Base-by-base conservation (phyloP, 306 rosid species). In the Rosa chinensis region DNA sequence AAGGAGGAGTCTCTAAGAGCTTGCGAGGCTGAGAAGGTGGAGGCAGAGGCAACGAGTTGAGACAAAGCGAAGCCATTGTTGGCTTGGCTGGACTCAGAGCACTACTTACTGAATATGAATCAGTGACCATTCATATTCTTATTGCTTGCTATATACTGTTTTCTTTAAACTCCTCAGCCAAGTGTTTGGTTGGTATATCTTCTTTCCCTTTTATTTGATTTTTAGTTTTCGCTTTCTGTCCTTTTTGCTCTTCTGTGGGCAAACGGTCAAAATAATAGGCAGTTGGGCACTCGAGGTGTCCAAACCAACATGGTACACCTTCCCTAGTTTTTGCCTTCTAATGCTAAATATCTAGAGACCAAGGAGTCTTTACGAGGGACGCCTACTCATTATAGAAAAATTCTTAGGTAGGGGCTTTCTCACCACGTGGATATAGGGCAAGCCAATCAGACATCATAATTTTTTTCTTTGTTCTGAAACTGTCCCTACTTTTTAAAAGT, bases 11-110 rank as follows among this genome's bases (percentile, higher is more conserved):
- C 58, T 84, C 82, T 20, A 76, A 68, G 67, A 85, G 85, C 5
- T 84, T 90, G 77, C 87, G 92, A 82, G 90, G 79, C 39, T 82
- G 93, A 73, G 89, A 86, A 81, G 92, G 77, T 4, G 90, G 85
- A 8, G 88, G 84, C 6, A 88, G 67, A 59, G 93, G 85, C 56
- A 86, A 75, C 11, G 93, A 88, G 79, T 88, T 89, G 52, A 94
- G 74, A 74, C 90, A 92, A 14, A 91, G 82, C 32, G 97, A 89
- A 77, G 95, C 93, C 97, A 93, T 93, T 72, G 58, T 49, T 49
- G 55, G 47, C 10, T 91, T 72, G 49, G 16, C 47, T 82, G 53
- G 11, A 12, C 17, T 47, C 16, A 55, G 9, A 55, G 62, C 62
- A 56, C 63, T 20, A n/a, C 17, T 61, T 64, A 39, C 70, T 66